These are phyloP conservation scores for Heterobasidion occidentale DNA, from an alignment of 1,284 basidiomycete genomes.

Conservation along the genomic window DNA sequence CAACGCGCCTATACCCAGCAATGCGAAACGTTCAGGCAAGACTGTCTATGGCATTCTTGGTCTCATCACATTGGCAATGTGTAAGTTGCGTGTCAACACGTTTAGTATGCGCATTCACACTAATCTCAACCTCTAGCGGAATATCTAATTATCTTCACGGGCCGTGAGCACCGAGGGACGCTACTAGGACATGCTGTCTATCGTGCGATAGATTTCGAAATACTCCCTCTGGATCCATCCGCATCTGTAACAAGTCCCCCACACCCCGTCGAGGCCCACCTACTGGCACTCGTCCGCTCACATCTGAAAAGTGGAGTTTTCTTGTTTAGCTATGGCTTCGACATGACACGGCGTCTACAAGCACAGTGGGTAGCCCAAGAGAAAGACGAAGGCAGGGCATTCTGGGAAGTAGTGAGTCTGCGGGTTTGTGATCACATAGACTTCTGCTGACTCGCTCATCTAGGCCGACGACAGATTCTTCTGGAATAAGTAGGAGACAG, in stretches of 20 bases:
- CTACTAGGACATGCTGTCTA: slow-evolving; percentile 85
- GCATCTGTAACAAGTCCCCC: slow-evolving; percentile 59
- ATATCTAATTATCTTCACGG: slow-evolving; percentile 88
- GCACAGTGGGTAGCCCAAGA: slow-evolving; percentile 61
- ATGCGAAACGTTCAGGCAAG: slow-evolving; percentile 50
- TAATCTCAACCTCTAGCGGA: slow-evolving; percentile 53
- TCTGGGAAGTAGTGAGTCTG: slow-evolving; percentile 65
- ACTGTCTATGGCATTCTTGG: slow-evolving; percentile 82
- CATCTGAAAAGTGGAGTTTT: slow-evolving; percentile 80
- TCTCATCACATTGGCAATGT: slow-evolving; percentile 77
- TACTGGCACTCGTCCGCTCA: slow-evolving; percentile 80
- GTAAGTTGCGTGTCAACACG: slow-evolving; percentile 37
- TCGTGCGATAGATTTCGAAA: slow-evolving; percentile 86
- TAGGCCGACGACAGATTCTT: slow-evolving; percentile 95
- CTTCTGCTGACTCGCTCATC: slow-evolving; percentile 2
- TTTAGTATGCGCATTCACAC: neutral
- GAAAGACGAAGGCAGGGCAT: slow-evolving; percentile 42
- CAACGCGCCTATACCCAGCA: slow-evolving; percentile 41
- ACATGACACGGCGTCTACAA: slow-evolving; percentile 87
- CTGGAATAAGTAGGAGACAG: slow-evolving; percentile 80
- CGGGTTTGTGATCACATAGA: neutral
- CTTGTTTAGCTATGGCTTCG: slow-evolving; percentile 89
- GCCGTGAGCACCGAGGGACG: slow-evolving; percentile 71
- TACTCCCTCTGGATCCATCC: slow-evolving; percentile 77
- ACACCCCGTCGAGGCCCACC: slow-evolving; percentile 83